phyloP scores from a whole-genome alignment of 805 yeast genomes.

The Saturnispora gosingensis region DNA sequence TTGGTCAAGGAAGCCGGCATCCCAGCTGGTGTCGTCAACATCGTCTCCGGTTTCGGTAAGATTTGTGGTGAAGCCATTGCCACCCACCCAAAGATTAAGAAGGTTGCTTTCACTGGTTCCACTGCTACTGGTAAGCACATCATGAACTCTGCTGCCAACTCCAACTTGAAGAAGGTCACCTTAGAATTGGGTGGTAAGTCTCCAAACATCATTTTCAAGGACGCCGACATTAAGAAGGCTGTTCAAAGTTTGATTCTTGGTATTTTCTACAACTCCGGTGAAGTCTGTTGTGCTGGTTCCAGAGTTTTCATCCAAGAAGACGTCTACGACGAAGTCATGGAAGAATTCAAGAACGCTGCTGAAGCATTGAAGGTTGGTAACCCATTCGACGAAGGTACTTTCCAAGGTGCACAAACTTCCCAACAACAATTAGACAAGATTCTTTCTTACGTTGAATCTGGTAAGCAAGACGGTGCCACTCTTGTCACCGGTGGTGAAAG shows the following conservation, averaged over 20 bases:
- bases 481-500: conserved; percentile 65
- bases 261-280: conserved; percentile 75
- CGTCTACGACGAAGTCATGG: conserved; percentile 53
- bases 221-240: conserved; percentile 48
- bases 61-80: conserved; percentile 64
- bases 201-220: conserved; percentile 65
- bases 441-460: conserved; percentile 54
- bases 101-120: conserved; percentile 77
- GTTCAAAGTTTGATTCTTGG: conserved; percentile 48
- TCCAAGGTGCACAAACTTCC: conserved; percentile 75
- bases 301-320: conserved; percentile 69
- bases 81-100: conserved; percentile 59
- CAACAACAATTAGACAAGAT: conserved; percentile 61
- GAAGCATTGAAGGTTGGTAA: conserved; percentile 61
- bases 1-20: conserved; percentile 60
- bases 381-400: conserved; percentile 59
- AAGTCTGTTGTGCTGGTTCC: conserved; percentile 77
- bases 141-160: conserved; percentile 58
- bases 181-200: conserved; percentile 81
- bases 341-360: conserved; percentile 48
- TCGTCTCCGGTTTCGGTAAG: conserved; percentile 68
- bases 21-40: conserved; percentile 68
- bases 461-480: conserved; percentile 61
- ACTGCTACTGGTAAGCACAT: conserved; percentile 66
- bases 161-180: conserved; percentile 63